Evolutionary conservation across 371 early-diverging fungal genomes (phyloP), one percentile per base, ranked within the genome.

Genomic region (Mycotypha africana): DNA sequence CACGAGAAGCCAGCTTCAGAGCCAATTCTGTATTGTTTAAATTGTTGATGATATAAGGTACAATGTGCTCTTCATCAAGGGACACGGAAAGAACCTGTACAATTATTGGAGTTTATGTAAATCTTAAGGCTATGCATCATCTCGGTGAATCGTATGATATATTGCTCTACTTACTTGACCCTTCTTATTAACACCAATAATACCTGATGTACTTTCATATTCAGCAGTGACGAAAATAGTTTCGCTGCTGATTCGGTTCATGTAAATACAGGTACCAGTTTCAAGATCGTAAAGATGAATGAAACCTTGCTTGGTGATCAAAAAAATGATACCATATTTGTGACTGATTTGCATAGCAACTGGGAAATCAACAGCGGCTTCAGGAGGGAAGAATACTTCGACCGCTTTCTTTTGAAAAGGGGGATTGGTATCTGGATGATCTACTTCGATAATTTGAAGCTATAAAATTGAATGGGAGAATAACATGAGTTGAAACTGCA

Each of bases 211-310:
- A 11, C 76, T 71, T 36, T 88, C 86, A 51, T 89, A 82, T 56
- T 93, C 94, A n/a, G 95, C 86, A 45, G 98, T 92, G 28, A 93
- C 91, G 78, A 98, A 98, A 47, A 98, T 89, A 20, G 98, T 95
- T 44, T 97, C 98, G 25, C 88, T 91, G 53, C 88, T 89, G 51
- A 98, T 95, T 49, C 98, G 84, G 73, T 97, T 96, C 86, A 92
- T 92, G 69, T 87, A 98, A 38, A 98, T 84, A 65, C 93, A 91
- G 12, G 85, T 81, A 24, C 93, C 97, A 8, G 89, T 78, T 63
- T 94, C 96, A 34, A 98, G 74, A 56, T 96, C 96, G 68, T 92
- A 97, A 23, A 98, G 71, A 60, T 97, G 97, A 47, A 97, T 88
- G 61, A 88, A 97, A n/a, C 98, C 98, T 63, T 85, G 90, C 73